Evolutionary conservation across 768 basidiomycete species (phyloP).

Genomic region (Russula olivacea): DNA sequence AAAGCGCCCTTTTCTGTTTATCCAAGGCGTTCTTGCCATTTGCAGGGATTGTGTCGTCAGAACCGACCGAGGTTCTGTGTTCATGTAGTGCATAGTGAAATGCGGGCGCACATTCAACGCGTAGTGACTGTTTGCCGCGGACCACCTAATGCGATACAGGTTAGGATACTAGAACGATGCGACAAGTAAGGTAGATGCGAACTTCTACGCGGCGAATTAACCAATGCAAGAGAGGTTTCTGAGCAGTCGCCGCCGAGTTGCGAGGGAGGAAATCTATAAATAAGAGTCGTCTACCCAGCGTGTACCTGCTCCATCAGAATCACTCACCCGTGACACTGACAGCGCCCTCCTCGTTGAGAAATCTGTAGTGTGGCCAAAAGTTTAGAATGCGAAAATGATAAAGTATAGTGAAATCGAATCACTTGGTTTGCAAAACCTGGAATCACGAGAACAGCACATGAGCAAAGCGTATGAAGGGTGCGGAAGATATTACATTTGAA

Average conservation of each 20-base stretch:
- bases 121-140: constrained; percentile 72
- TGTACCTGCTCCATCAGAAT: neutral
- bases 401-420: neutral
- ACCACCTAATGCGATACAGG: constrained; percentile 47
- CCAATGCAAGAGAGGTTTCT: constrained; percentile 74
- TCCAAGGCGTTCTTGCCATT: constrained; percentile 24
- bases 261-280: constrained; percentile 73
- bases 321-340: constrained; percentile 67
- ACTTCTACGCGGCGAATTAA: constrained; percentile 77
- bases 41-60: constrained; percentile 41
- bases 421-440: constrained; percentile 81
- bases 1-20: constrained; percentile 54
- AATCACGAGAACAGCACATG: constrained; percentile 11
- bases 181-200: constrained; percentile 5
- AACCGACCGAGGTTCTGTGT: constrained; percentile 58
- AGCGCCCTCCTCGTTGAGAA: constrained; percentile 84
- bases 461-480: neutral
- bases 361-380: constrained; percentile 35
- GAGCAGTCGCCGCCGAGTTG: constrained; percentile 36
- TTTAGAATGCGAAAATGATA: neutral
- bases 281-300: neutral
- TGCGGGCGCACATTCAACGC: constrained; percentile 89
- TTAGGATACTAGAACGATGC: neutral
- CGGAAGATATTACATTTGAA: constrained; percentile 52
- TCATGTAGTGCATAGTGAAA: constrained; percentile 87